Evolutionary conservation across 306 rosid genomes (phyloP), one percentile per base, ranked within the genome.

Genomic region (Pyrus pyrifolia): DNA sequence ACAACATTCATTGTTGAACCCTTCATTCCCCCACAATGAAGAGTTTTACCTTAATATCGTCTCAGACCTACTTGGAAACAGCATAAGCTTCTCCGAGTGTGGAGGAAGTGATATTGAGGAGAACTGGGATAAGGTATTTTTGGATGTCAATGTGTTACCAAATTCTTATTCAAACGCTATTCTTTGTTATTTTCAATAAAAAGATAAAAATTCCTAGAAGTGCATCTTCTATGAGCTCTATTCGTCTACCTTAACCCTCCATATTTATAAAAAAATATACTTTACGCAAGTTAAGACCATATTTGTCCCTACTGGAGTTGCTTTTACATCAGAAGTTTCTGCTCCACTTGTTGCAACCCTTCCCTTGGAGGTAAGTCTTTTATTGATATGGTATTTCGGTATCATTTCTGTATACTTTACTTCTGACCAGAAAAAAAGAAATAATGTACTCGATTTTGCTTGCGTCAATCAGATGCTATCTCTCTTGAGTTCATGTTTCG

Each of bases 91-190:
- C 86, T 94, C 97, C 5, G 97, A 91, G 70, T 94, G 97, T 49
- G 98, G 98, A 84, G 96, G 98, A 76, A 94, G 91, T 80, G 98
- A 94, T 58, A 91, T 94, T 66, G 98, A 94, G 82, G 97, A 94
- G 77, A 94, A 94, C 83, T 94, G 98, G 97, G 97, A 94, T 67
- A 91, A 91, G 94, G 98, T 93, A 82, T 35, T 59, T 57, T 64
- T 9, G 69, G 33, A 5, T 59, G 6, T 31, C 14, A 35, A 44
- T 18, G 45, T 40, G 44, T 61, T 18, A 25, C 62, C 45, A 13
- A 21, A 33, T 74, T 44, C 40, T 75, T 53, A 75, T 44, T 68
- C 17, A 27, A 4, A 51, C 10, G 53, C 19, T 45, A 45, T 42
- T 38, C 27, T 70, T 42, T 27, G 45, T 53, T 5, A 55, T 59